Base-by-base conservation (phyloP, 345 rosid genomes). In the Toxicodendron radicans region DNA sequence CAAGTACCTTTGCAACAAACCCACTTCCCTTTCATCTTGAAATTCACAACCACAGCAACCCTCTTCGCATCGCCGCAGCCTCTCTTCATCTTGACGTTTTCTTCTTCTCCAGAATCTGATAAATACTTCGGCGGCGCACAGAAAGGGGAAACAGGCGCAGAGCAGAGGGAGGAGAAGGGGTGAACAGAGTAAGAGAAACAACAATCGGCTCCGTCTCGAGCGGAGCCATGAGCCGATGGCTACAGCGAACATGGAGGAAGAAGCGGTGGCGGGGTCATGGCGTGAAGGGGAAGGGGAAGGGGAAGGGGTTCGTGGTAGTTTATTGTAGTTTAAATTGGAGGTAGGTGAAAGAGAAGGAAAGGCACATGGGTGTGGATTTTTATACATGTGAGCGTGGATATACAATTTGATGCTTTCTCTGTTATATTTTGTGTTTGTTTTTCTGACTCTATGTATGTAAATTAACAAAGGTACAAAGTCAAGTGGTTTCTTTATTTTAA, bases 141-240 rank as follows among this genome's bases (percentile, higher is more conserved):
- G 70, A 14, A 66, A 24, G 5, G 70, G 70, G 7, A 66, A 48
- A 24, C 57, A 14, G 1, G 70, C 70, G 21, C 51, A 66, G 57
- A 66, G 41, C 2, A 66, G n/a, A 27, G 70, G 70, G 3, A 66
- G 21, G 1, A 66, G 38, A 48, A 66, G 21, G 17, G 70, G 70
- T 5, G 70, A 66, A 24, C 70, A 66, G n/a, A 66, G 20, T 20
- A 66, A 48, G 33, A 66, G 70, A 24, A 66, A 66, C 13, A 66
- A 18, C 7, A 7, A 66, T 4, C 70, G 70, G 70, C 70, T 48
- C 12, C 70, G 57, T 24, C 70, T 56, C 2, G 57, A 66, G 2
- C 70, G 58, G 57, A 66, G 56, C 70, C 70, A 66, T 6, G 70
- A 66, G 32, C 57, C 70, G 41, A 49, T 7, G 57, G 70, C 70